Evolutionary conservation across 2,329 filamentous ascomycete species (phyloP).

Genomic region (Trichocomaceae sp.): DNA sequence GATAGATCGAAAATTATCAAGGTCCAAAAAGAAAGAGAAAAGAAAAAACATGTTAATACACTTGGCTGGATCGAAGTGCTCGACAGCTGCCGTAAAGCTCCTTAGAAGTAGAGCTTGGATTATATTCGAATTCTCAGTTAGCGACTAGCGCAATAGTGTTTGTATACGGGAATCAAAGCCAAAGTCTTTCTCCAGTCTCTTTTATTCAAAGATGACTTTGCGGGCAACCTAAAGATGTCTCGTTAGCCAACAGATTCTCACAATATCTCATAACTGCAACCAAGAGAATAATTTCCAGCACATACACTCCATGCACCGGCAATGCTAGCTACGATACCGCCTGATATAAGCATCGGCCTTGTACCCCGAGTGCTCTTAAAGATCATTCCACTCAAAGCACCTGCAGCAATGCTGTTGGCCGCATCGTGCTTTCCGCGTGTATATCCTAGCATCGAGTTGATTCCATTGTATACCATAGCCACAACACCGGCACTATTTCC

Average conservation of each 20-base stretch:
- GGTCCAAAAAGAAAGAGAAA: constrained; percentile 14
- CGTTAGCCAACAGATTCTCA: constrained; percentile 5
- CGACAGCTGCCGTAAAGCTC: constrained; percentile 13
- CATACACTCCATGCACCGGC: constrained; percentile 88
- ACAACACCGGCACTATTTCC: constrained; percentile 95
- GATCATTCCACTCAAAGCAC: constrained; percentile 80
- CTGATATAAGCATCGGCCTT: constrained; percentile 89
- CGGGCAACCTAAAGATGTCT: constrained; percentile 40
- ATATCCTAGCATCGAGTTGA: constrained; percentile 78
- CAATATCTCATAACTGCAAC: constrained; percentile 9
- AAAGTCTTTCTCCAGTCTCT: background rate
- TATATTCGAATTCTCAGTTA: background rate
- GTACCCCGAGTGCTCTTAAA: constrained; percentile 94
- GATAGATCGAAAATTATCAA: constrained; percentile 25
- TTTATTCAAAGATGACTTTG: constrained; percentile 45
- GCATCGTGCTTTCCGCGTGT: constrained; percentile 80
- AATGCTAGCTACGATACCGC: constrained; percentile 76
- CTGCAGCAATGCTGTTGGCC: constrained; percentile 79
- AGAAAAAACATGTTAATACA: constrained; percentile 19
- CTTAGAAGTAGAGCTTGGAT: background rate
- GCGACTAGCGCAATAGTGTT: constrained; percentile 11
- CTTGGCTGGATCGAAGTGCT: constrained; percentile 19
- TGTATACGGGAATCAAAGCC: too few relatives aligned
- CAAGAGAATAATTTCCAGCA: constrained; percentile 22
- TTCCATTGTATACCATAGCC: constrained; percentile 90